Evolutionary conservation across 495 filamentous ascomycete genomes (phyloP).

Genomic region (Talaromyces liani): DNA sequence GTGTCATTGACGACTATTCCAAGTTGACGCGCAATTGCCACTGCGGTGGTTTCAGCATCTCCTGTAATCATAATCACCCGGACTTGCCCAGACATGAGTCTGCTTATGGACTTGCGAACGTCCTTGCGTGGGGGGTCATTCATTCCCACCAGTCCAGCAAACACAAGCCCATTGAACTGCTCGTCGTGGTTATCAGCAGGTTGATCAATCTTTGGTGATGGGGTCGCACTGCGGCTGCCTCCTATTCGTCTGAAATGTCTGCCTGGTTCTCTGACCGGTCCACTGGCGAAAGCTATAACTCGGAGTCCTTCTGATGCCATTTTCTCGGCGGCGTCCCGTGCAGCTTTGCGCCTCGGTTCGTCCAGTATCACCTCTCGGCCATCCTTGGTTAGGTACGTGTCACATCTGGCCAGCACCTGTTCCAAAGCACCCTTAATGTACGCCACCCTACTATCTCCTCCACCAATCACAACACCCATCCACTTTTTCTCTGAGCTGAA

Average conservation of each 20-base stretch:
- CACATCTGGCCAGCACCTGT: conserved; percentile 75
- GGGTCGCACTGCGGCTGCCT: conserved; percentile 43
- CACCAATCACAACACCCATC: conserved; percentile 90
- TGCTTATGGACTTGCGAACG: conserved; percentile 81
- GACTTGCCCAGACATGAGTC: conserved; percentile 87
- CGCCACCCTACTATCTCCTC: conserved; percentile 55
- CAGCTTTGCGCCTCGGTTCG: conserved; percentile 62
- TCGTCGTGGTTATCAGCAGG: conserved; percentile 52
- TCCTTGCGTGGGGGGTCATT: conserved; percentile 88
- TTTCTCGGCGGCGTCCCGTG: conserved; percentile 72
- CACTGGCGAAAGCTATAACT: conserved; percentile 88
- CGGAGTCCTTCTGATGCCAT: conserved; percentile 90
- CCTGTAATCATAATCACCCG: conserved; percentile 99
- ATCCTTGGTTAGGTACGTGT: conserved; percentile 82
- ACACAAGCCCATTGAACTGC: conserved; percentile 72
- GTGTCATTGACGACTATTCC: conserved; percentile 69
- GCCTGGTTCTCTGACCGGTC: conserved; percentile 21
- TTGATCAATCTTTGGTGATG: conserved; percentile 32
- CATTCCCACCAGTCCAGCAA: conserved; percentile 93
- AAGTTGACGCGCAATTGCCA: conserved; percentile 86
- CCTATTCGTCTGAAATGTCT: not conserved
- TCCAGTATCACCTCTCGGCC: conserved; percentile 85
- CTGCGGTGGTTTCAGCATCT: conserved; percentile 86
- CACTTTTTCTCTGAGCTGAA: conserved; percentile 98
- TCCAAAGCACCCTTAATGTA: conserved; percentile 96